Conservation (phyloP, 139 green algal genomes). For the Chlorella sp. region DNA sequence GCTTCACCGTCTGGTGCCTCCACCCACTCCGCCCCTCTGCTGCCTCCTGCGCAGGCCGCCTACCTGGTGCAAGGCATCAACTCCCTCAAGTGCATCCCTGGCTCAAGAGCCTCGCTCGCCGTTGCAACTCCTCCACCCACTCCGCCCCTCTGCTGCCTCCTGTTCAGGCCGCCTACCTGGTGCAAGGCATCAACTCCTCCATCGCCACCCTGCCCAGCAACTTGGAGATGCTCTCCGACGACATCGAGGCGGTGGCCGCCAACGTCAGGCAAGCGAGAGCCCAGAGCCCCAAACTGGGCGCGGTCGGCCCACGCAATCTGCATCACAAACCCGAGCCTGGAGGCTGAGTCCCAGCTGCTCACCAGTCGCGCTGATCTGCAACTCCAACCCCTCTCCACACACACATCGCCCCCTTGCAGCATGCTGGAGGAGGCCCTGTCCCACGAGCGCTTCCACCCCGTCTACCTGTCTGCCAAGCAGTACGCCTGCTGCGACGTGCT, state of each 20-base stretch:
- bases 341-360: too few relatives aligned
- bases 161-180: not conserved
- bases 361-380: too few relatives aligned
- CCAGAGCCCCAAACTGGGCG: too few relatives aligned
- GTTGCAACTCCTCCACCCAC: too few relatives aligned
- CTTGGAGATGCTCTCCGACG: not conserved
- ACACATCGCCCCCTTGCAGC: not conserved
- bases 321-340: too few relatives aligned
- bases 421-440: constrained; percentile 3
- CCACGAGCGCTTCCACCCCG: not conserved
- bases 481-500: constrained; percentile 23
- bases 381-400: too few relatives aligned
- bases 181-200: not conserved
- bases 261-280: constrained; percentile 22
- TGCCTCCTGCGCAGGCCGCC: not conserved
- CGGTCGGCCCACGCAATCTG: too few relatives aligned
- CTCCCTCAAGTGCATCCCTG: too few relatives aligned
- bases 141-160: not conserved
- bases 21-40: not conserved
- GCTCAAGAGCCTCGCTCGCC: too few relatives aligned
- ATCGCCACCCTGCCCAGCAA: constrained; percentile 4
- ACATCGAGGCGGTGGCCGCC: not conserved
- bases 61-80: too few relatives aligned
- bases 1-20: too few relatives aligned
- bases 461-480: not conserved